Evolutionary conservation across 371 early-diverging fungal species (phyloP), one percentile per base, ranked within the genome.

Genomic region (Rhizomucor miehei): DNA sequence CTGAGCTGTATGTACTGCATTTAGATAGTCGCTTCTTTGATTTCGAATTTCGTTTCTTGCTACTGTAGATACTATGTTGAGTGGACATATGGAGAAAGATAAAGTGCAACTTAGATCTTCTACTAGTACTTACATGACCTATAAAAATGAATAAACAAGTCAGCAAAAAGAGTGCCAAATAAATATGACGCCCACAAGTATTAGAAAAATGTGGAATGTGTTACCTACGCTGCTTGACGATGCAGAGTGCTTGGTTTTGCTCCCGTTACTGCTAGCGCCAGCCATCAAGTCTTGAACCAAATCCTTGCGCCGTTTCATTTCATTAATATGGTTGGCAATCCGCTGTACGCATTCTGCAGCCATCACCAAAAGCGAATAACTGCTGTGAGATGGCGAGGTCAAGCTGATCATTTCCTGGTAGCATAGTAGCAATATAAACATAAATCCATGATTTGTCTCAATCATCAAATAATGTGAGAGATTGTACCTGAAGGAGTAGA

Each of bases 311-410:
- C 84, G 73, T 72, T 93, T 93, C 45, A 86, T 83, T 53, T 90
- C 89, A 66, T 93, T 93, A 54, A 91, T 90, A 29, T 81, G 81
- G 50, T 89, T 90, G 1, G 91, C 93, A 8, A 91, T 77, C n/a
- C 67, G 65, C 56, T 83, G 81, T 2, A 87, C 79, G 29, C 66
- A 81, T 4, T 59, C 60, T 2, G 72, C 65, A 1, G 79, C 83
- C 11, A 70, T 56, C 23, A 64, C 51, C 2, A 89, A 62, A 8
- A 81, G 60, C 29, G 60, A 66, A 52, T 66, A 77, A 53, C 87
- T 89, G 2, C 80, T 59, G 55, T 89, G 81, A 4, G 60, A 53
- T 6, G 74, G 62, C 1, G 79, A 70, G n/a, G 87, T 87, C n/a
- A 80, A 64, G 9, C 69, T 67, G 17, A 86, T 56, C 24, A 91